Evolutionary conservation across 495 filamentous ascomycete genomes (phyloP), one percentile per base, ranked within the genome.

Genomic region (Niebla homalea): DNA sequence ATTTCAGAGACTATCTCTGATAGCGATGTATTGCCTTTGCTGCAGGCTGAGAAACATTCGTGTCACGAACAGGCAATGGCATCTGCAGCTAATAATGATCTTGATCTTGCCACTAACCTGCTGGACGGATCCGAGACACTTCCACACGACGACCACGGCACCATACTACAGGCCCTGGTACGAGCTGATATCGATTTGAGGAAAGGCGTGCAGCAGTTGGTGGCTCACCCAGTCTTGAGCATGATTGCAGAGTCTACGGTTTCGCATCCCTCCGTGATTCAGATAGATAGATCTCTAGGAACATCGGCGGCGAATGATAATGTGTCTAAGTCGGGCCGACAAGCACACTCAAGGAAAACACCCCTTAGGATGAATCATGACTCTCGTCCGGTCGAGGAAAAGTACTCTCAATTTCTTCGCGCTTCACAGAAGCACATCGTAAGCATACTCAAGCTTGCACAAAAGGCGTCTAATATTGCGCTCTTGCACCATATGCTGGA

Each of bases 171-270:
- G 40, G 69, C 72, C 12, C 61, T 84, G n/a, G 63, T 70, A n/a
- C 71, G 74, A 62, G 79, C 80, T 2, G 72, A 73, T 39, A 69
- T 74, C 36, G 66, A 79, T 7, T 63, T 85, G 48, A 63, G 71
- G 5, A 70, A 79, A 63, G 81, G 75, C 47, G 63, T 83, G 54
- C 77, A 80, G 18, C 71, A 80, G 44, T 80, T 98, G 66, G 72
- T 77, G 14, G 70, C 74, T 3, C 87, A 97, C 67, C 82, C 89
- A 10, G 82, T 89, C 1, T 94, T 89, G 62, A 92, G 85, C 36
- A 80, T 89, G 16, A 72, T 98, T 21, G 84, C 87, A 7, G 92
- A 98, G 52, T 97, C 92, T 5, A 94, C 87, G 4, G 83, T 92
- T 29, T 88, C 84, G 0, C 76, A 88, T 52, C 87, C 88, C 8